Evolutionary conservation across 2,329 filamentous ascomycete species (phyloP), one percentile per base, ranked within the genome.

Genomic region (Paraphaeosphaeria minitans): DNA sequence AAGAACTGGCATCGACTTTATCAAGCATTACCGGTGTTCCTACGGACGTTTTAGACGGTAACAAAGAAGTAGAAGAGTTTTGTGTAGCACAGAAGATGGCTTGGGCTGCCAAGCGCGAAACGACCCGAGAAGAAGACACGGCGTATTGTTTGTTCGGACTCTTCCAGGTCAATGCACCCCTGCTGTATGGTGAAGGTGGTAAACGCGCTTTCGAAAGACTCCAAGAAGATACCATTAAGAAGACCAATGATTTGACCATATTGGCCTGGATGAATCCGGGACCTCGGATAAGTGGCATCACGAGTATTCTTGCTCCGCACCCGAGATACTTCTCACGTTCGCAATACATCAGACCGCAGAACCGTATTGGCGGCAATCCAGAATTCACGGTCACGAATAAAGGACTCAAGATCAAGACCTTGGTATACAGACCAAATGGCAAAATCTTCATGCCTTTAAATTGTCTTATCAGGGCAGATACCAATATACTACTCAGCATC

Each of bases 81-180:
- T 31, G 35, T 27, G 54, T 56, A 8, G 61, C 43, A 6, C 14
- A 53, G 14, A 50, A 55, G 22, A 60, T 65, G 53, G 53, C 47
- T 3, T 65, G 63, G 63, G 55, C 58, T 2, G 21, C 52, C 9
- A 35, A 13, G 14, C 35, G 61, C 1, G 4, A 24, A 10, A 63
- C 60, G 3, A 59, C 65, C 6, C 33, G 61, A 24, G 39, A 41
- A 27, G 71, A 74, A 60, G 71, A 74, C 56, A 53, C 39, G n/a
- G 68, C 70, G 1, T 74, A 74, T 52, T 73, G 55, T 29, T 59
- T 74, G 3, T 51, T 74, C 4, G 71, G 71, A 0, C 49, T 73
- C 7, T 68, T 71, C 47, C 57, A 59, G 47, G 57, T 74, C 10
- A 58, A 65, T 41, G 68, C 73, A 59, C 61, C 67, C 3, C 55